Conservation (phyloP, 768 basidiomycete genomes). For the Chiua virens region DNA sequence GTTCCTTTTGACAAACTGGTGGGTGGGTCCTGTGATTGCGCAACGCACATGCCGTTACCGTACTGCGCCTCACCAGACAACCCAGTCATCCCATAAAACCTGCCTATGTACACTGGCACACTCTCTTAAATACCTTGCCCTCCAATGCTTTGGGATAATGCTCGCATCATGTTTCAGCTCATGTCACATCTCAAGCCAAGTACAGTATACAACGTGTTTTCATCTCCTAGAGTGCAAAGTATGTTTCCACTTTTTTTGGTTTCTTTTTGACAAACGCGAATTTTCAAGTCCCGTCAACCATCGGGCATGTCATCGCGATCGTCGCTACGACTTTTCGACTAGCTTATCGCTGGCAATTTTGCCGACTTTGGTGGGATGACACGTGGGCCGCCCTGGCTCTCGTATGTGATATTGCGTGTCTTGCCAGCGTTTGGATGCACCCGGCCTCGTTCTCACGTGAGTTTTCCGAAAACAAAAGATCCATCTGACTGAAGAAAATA, state of each 20-base stretch:
- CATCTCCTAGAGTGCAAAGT: conserved; percentile 15
- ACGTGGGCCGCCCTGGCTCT: conserved; percentile 27
- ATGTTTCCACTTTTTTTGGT: neutral
- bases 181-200: no score
- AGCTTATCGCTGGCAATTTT: conserved; percentile 19
- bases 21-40: no score
- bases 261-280: neutral
- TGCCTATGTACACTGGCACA: no score
- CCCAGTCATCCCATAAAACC: no score
- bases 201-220: no score
- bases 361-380: conserved; percentile 28
- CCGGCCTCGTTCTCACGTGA: neutral
- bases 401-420: conserved; percentile 18
- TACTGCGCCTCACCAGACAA: no score
- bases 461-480: neutral
- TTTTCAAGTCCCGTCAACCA: conserved; percentile 15
- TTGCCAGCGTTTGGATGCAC: conserved; percentile 21
- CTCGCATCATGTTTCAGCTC: no score
- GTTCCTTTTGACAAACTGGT: no score
- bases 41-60: no score
- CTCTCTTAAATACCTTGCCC: no score
- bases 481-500: neutral
- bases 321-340: conserved; percentile 18
- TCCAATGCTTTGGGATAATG: no score
- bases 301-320: conserved; percentile 18